These are phyloP conservation scores for Ceratobasidium sp. DNA, from an alignment of 1,284 basidiomycete species.

Conservation along the genomic window DNA sequence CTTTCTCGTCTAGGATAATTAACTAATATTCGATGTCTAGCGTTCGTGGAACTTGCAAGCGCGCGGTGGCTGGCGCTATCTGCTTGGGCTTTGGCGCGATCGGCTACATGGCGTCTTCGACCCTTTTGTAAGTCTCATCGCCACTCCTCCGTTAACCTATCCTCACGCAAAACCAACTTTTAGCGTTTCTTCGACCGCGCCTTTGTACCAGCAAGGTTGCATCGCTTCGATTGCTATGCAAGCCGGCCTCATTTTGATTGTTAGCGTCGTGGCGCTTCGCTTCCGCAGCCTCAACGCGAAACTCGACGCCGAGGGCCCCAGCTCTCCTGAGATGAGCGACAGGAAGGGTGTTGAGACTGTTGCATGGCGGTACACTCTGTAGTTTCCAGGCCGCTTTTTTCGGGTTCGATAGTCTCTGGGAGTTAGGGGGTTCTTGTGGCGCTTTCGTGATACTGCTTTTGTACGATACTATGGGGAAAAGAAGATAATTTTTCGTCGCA, in stretches of 20 bases:
- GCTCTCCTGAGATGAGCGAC: not conserved
- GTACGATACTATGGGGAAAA: too few species aligned
- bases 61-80: slow-evolving; percentile 36
- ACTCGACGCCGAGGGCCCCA: slow-evolving; percentile 8
- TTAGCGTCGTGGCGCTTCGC: not conserved
- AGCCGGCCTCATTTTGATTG: slow-evolving; percentile 23
- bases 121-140: slow-evolving; percentile 20
- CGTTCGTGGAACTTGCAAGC: slow-evolving; percentile 42
- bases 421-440: too few species aligned
- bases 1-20: not conserved
- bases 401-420: not conserved
- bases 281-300: slow-evolving; percentile 26
- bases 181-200: slow-evolving; percentile 32
- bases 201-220: slow-evolving; percentile 36
- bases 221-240: slow-evolving; percentile 35
- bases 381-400: not conserved
- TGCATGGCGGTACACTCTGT: slow-evolving; percentile 36
- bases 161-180: not conserved
- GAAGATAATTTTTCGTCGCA: too few species aligned
- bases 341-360: slow-evolving; percentile 38
- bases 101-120: slow-evolving; percentile 35
- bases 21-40: not conserved
- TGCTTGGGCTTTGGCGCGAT: slow-evolving; percentile 37
- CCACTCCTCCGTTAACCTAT: too few species aligned
- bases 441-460: too few species aligned